A percentile compares a stretch with the other conserved stretches of the same genome.
Conservation (phyloP, 441 rosid genomes). For the Eutrema salsugineum region DNA sequence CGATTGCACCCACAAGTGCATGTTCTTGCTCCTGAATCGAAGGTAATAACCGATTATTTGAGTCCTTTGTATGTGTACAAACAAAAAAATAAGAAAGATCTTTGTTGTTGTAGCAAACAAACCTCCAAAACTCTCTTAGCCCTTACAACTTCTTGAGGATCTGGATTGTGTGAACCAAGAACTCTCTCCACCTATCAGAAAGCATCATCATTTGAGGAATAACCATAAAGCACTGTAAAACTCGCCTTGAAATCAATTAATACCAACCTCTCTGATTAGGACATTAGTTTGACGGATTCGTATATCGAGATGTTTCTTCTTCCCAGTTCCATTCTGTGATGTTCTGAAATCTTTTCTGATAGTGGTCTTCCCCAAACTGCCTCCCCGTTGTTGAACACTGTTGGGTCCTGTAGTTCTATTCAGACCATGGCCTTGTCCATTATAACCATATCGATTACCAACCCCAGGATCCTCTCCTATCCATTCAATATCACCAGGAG, state of each 20-base stretch:
- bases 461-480: constrained; percentile 53
- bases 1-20: constrained; percentile 54
- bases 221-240: not conserved
- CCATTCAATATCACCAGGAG: constrained; percentile 70
- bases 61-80: not conserved
- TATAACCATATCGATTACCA: constrained; percentile 41
- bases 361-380: constrained; percentile 39
- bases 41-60: not conserved
- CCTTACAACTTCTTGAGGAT: constrained; percentile 55
- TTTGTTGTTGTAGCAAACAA: constrained; percentile 6
- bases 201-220: constrained; percentile 1
- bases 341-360: constrained; percentile 48
- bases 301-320: constrained; percentile 50
- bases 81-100: not conserved
- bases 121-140: constrained; percentile 69
- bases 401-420: constrained; percentile 42
- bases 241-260: not conserved
- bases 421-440: constrained; percentile 30
- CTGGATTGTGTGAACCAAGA: constrained; percentile 48
- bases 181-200: constrained; percentile 61
- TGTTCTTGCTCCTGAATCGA: constrained; percentile 57
- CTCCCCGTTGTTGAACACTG: constrained; percentile 38
- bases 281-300: constrained; percentile 60
- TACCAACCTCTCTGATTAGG: constrained; percentile 47
- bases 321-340: constrained; percentile 55